Conservation (phyloP, 106 monocot species). For the Dendrobium officinale region DNA sequence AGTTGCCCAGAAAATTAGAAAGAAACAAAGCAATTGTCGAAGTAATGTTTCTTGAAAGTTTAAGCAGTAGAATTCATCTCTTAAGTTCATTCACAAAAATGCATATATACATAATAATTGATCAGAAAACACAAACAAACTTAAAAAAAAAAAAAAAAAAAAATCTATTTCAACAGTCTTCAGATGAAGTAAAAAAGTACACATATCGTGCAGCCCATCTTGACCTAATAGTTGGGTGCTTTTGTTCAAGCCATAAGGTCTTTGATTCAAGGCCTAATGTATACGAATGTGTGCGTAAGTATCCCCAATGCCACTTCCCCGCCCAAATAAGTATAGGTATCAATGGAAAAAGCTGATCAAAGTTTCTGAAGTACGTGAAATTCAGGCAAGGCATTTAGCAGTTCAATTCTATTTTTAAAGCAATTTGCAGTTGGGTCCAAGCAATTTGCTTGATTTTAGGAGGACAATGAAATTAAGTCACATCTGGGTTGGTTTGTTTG, state of each 20-base stretch:
- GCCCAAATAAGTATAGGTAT: not conserved
- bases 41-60: not conserved
- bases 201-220: not conserved
- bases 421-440: not conserved
- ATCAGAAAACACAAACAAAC: not conserved
- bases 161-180: not conserved
- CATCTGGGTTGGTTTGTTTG: no score
- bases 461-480: not conserved
- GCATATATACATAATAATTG: not conserved
- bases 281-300: no score
- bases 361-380: not conserved
- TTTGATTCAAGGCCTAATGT: no score
- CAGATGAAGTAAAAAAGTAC: not conserved
- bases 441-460: not conserved
- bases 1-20: not conserved
- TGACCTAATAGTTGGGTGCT: no score
- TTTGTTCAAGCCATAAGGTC: no score
- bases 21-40: not conserved
- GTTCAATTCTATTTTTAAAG: not conserved
- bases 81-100: not conserved
- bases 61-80: not conserved
- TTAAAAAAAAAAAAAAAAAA: not conserved
- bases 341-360: not conserved
- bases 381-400: not conserved
- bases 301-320: no score